Percentiles rank a stretch among this genome's conserved stretches.
Evolutionary conservation across 2,329 filamentous ascomycete species (phyloP).

Genomic region (Pseudogymnoascus sp.): DNA sequence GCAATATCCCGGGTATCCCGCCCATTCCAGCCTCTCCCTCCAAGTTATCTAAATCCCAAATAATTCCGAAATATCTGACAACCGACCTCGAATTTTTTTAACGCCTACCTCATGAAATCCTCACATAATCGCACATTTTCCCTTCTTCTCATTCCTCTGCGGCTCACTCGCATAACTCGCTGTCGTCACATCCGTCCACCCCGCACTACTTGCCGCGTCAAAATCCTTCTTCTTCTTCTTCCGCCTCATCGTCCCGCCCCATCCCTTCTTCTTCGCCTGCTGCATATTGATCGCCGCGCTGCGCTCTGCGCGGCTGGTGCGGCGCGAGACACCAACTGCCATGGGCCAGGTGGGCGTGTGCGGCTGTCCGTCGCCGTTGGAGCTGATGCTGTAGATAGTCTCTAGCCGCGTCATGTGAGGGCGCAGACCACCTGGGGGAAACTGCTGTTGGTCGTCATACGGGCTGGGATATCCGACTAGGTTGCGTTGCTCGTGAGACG

Average conservation of each 20-base stretch:
- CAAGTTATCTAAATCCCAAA: neutral
- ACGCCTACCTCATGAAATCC: neutral
- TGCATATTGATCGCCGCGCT: constrained; percentile 55
- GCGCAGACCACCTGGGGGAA: constrained; percentile 33
- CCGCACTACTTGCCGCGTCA: constrained; percentile 37
- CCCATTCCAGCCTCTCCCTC: neutral
- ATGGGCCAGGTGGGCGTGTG: constrained; percentile 13
- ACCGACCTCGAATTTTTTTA: neutral
- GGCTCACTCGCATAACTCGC: neutral
- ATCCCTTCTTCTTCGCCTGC: constrained; percentile 50
- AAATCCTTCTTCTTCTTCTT: constrained; percentile 33
- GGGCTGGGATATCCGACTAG: neutral
- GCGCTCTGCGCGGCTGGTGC: constrained; percentile 47
- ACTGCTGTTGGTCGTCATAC: constrained; percentile 34
- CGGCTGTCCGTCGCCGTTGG: constrained; percentile 19
- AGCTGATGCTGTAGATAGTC: constrained; percentile 40
- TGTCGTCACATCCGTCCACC: constrained; percentile 43
- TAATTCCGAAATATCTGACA: neutral
- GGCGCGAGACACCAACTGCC: constrained; percentile 17
- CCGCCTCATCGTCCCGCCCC: constrained; percentile 33
- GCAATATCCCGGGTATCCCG: neutral
- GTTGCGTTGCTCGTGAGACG: constrained; percentile 11
- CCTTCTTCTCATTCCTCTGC: neutral
- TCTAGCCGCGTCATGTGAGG: constrained; percentile 47
- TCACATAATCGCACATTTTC: constrained; percentile 5